Percentiles rank a stretch among this genome's conserved stretches.
Evolutionary conservation across 1,284 basidiomycete species (phyloP).

Genomic region (Athelia psychrophila): DNA sequence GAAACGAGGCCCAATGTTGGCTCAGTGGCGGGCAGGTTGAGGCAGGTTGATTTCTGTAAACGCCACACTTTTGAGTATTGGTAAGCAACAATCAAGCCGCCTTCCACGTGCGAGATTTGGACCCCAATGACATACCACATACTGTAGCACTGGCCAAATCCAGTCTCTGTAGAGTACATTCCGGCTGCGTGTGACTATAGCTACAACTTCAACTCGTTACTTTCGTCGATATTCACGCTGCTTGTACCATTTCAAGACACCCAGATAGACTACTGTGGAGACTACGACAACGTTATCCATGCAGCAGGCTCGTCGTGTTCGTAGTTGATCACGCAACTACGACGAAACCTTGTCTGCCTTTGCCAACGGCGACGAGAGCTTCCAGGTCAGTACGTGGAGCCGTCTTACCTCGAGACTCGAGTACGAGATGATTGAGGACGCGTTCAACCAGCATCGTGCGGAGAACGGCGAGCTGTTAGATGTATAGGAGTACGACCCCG

Average conservation of each 20-base stretch:
- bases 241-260: conserved; percentile 54
- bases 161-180: background rate
- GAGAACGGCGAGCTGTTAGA: conserved; percentile 48
- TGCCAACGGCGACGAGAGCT: conserved; percentile 36
- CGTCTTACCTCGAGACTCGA: conserved; percentile 55
- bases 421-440: conserved; percentile 67
- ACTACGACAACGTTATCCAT: conserved; percentile 65
- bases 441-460: too few species aligned
- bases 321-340: conserved; percentile 48
- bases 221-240: background rate
- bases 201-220: background rate
- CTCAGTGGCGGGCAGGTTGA: too few species aligned
- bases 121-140: too few species aligned
- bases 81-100: too few species aligned
- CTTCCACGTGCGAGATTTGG: too few species aligned
- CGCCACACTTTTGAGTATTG: too few species aligned
- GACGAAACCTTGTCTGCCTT: conserved; percentile 14
- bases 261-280: conserved; percentile 66
- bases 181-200: background rate
- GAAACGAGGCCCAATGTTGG: too few species aligned
- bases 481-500: conserved; percentile 61
- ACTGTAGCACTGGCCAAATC: too few species aligned
- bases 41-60: too few species aligned
- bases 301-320: conserved; percentile 41
- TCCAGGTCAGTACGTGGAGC: conserved; percentile 72